These are phyloP conservation scores for Thelephora terrestris DNA, from an alignment of 1,284 basidiomycete genomes.

Conservation along the genomic window DNA sequence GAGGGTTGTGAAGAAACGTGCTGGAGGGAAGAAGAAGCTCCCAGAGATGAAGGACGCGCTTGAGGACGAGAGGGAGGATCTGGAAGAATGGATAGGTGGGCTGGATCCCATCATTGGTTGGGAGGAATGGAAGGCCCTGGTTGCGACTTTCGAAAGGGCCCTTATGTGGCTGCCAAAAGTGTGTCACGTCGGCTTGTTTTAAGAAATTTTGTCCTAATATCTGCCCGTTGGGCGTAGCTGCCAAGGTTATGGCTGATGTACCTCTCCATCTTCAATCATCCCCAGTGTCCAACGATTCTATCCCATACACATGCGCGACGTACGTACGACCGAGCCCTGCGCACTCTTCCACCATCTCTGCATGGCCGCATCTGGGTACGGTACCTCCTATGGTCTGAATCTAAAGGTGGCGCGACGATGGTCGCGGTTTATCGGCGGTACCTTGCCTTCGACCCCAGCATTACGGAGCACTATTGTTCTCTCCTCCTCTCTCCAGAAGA, in stretches of 20 bases:
- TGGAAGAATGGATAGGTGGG: conserved; percentile 76
- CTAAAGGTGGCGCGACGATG: conserved; percentile 74
- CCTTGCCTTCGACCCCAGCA: conserved; percentile 72
- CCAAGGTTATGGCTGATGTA: conserved; percentile 95
- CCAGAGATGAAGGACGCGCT: conserved; percentile 82
- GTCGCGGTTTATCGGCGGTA: conserved; percentile 88
- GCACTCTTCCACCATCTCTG: conserved; percentile 90
- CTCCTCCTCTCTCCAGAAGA: conserved; percentile 63
- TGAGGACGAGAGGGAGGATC: conserved; percentile 72
- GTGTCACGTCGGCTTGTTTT: conserved; percentile 21
- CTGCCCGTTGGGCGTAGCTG: conserved; percentile 39
- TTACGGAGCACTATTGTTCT: conserved; percentile 80
- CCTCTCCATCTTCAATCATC: conserved; percentile 84
- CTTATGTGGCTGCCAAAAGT: conserved; percentile 91
- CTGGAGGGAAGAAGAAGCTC: conserved; percentile 81
- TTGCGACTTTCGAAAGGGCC: conserved; percentile 86
- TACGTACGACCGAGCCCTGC: conserved; percentile 91
- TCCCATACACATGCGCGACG: conserved; percentile 86
- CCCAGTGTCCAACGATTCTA: conserved; percentile 77
- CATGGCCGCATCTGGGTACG: conserved; percentile 91
- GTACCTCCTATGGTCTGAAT: conserved; percentile 92
- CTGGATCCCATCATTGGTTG: conserved; percentile 85
- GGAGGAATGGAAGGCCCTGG: conserved; percentile 89
- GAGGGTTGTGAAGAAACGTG: conserved; percentile 56
- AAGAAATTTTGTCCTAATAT: conserved; percentile 7